phyloP scores from a whole-genome alignment of 1,284 basidiomycete genomes.

The Phlebopus sp. region DNA sequence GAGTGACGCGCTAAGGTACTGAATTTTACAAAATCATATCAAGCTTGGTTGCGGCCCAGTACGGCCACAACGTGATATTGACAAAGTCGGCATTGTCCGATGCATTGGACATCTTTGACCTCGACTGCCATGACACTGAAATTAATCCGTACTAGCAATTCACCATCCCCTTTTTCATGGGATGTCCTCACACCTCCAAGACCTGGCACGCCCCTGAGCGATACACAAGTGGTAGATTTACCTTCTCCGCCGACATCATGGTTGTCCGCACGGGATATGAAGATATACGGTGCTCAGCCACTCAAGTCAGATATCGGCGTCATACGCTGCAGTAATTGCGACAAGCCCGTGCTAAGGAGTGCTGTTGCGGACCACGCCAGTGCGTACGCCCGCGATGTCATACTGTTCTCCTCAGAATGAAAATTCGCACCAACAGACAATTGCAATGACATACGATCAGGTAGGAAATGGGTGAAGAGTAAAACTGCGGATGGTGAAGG shows the following conservation, averaged over 20 bases:
- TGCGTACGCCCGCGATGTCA: constrained; percentile 36
- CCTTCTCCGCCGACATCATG: constrained; percentile 76
- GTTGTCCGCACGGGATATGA: constrained; percentile 84
- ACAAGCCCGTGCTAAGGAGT: constrained; percentile 72
- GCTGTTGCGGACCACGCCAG: constrained; percentile 75
- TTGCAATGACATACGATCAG: constrained; percentile 31
- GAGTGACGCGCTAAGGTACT: too few species aligned
- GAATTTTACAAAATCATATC: too few species aligned
- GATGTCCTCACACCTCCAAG: constrained; percentile 42
- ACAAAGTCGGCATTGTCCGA: too few species aligned
- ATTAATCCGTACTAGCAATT: constrained; percentile 48
- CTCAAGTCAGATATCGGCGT: constrained; percentile 68
- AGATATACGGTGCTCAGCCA: constrained; percentile 77
- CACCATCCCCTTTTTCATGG: constrained; percentile 55
- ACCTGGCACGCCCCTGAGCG: constrained; percentile 21
- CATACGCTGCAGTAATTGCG: constrained; percentile 75
- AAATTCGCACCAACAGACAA: constrained; percentile 22
- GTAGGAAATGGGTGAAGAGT: constrained; percentile 33
- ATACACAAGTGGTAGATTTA: constrained; percentile 38
- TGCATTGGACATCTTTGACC: neutral
- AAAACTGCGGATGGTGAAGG: constrained; percentile 43
- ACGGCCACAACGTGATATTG: too few species aligned
- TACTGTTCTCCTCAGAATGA: constrained; percentile 2
- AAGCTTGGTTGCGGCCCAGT: too few species aligned
- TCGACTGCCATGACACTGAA: constrained; percentile 50